phyloP scores from a whole-genome alignment of 129 eudicot genomes.

The Tagetes erecta region DNA sequence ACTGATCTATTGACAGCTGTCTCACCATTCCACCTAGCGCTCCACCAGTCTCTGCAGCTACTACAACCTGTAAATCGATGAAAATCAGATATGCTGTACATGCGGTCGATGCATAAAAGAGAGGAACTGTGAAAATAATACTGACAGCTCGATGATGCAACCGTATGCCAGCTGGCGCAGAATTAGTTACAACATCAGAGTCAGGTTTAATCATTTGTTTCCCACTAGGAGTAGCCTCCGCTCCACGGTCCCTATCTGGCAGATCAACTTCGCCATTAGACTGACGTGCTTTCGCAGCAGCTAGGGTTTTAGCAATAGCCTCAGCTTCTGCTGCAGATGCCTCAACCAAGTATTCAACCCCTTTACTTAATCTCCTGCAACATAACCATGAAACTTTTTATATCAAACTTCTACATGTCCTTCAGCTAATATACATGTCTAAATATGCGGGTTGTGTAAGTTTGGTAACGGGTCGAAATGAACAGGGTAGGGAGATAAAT shows the following conservation, averaged over 20 bases:
- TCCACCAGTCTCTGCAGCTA: slow-evolving; percentile 99
- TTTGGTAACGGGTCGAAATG: slow-evolving; percentile 6
- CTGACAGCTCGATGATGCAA: slow-evolving; percentile 99
- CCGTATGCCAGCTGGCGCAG: slow-evolving; percentile 84
- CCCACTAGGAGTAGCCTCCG: slow-evolving; percentile 98
- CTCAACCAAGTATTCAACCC: slow-evolving; percentile 95
- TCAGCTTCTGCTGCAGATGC: slow-evolving; percentile 99
- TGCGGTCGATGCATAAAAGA: background rate
- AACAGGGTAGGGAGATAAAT: background rate
- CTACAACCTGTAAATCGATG: slow-evolving; percentile 70
- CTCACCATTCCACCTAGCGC: slow-evolving; percentile 99
- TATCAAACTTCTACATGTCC: background rate
- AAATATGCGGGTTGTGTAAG: background rate
- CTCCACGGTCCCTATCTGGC: slow-evolving; percentile 97
- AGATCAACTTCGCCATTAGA: slow-evolving; percentile 90
- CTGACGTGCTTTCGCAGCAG: slow-evolving; percentile 99
- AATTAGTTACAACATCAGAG: slow-evolving; percentile 48
- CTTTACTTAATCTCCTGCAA: slow-evolving; percentile 80
- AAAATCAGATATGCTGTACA: slow-evolving; percentile 24
- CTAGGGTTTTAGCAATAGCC: slow-evolving; percentile 92
- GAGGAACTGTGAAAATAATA: slow-evolving; percentile 20
- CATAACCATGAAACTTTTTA: slow-evolving; percentile 23
- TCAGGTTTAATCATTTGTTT: slow-evolving; percentile 93
- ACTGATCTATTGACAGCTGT: slow-evolving; percentile 96
- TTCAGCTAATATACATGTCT: slow-evolving; percentile 4